Evolutionary conservation across 176 grass and related monocot species (phyloP).

Genomic region (Carex myosuroides): DNA sequence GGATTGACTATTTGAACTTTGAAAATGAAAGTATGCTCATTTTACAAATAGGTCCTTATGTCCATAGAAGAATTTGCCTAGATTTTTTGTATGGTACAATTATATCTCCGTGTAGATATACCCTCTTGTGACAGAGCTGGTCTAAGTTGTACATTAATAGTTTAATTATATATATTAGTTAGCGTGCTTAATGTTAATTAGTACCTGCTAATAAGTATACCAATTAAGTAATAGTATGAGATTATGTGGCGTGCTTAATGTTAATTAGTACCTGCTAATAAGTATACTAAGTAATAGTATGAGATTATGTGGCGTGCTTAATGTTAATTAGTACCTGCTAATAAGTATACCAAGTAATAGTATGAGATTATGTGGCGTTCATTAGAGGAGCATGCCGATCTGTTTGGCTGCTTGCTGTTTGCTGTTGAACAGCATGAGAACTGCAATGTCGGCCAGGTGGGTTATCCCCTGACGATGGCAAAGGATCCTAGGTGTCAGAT

Average conservation of each 20-base stretch:
- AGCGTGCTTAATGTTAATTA: not conserved
- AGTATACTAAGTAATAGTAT: not conserved
- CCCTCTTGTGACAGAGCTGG: not conserved
- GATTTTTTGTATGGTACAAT: not conserved
- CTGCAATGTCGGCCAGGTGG: constrained; percentile 39
- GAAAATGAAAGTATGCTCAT: too few species aligned
- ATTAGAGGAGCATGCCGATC: not conserved
- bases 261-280: too few species aligned
- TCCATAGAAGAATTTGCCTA: too few species aligned
- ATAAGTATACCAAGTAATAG: not conserved
- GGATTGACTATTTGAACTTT: too few species aligned
- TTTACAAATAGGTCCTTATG: too few species aligned
- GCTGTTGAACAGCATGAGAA: not conserved
- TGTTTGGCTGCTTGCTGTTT: constrained; percentile 15
- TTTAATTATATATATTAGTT: not conserved
- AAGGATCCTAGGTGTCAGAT: not conserved
- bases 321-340: not conserved
- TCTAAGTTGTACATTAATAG: not conserved
- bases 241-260: too few species aligned
- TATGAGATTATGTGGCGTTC: not conserved
- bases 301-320: not conserved
- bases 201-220: not conserved
- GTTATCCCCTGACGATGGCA: not conserved
- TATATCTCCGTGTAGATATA: constrained; percentile 10
- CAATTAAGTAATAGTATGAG: too few species aligned